Conservation (phyloP, 208 protist genomes). For the Zelonia costaricensis region DNA sequence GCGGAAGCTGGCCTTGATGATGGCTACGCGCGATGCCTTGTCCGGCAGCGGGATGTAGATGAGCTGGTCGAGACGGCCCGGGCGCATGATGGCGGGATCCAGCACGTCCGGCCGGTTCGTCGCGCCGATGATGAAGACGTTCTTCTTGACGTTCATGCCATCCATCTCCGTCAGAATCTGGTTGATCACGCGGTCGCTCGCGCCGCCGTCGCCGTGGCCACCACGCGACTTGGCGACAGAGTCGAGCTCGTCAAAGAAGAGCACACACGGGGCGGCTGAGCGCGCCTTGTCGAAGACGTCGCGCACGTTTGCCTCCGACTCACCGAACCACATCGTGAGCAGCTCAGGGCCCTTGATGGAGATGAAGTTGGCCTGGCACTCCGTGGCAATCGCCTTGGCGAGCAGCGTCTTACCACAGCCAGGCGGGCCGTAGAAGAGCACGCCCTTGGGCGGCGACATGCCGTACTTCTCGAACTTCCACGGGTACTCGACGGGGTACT, state of each 20-base stretch:
- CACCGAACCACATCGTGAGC: constrained; percentile 99
- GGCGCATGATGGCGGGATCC: constrained; percentile 99
- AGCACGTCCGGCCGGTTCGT: constrained; percentile 99
- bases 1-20: constrained; percentile 97
- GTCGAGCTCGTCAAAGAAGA: constrained; percentile 99
- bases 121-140: constrained; percentile 99
- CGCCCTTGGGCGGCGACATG: constrained; percentile 98
- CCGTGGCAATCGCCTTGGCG: constrained; percentile 97
- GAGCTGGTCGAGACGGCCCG: constrained; percentile 95
- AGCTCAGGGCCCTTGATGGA: constrained; percentile 99
- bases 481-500: constrained; percentile 99
- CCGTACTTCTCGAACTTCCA: constrained; percentile 99
- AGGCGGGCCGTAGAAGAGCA: constrained; percentile 98
- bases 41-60: constrained; percentile 99
- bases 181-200: constrained; percentile 99
- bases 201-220: constrained; percentile 96
- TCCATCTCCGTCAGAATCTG: constrained; percentile 99
- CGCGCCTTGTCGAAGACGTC: constrained; percentile 99
- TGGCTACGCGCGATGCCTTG: constrained; percentile 93
- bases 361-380: constrained; percentile 99
- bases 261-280: constrained; percentile 98
- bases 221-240: constrained; percentile 99
- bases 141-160: constrained; percentile 99
- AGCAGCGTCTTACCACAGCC: constrained; percentile 99
- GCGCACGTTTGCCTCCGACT: constrained; percentile 99